These are phyloP conservation scores for Laburnicola sp. DNA, from an alignment of 2,329 filamentous ascomycete species.

Conservation along the genomic window DNA sequence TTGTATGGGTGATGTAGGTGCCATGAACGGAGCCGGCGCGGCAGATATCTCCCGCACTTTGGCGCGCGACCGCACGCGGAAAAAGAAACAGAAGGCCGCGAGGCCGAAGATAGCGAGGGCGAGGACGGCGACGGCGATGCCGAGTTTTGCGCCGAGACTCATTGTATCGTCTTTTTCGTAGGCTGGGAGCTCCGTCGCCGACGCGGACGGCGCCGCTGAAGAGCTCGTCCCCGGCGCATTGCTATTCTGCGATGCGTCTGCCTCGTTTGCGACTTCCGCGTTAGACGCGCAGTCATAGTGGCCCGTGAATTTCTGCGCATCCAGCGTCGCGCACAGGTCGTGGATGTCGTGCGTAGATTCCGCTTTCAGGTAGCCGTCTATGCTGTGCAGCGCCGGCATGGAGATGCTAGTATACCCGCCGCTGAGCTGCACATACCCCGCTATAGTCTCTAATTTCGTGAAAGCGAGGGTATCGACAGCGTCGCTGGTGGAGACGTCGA, in stretches of 20 bases:
- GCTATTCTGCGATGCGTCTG: background rate
- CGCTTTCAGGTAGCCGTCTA: constrained; percentile 22
- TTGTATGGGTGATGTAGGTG: background rate
- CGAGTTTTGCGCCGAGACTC: constrained; percentile 11
- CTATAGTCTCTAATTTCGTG: constrained; percentile 20
- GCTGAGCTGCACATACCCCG: constrained; percentile 21
- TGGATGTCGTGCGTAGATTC: constrained; percentile 20
- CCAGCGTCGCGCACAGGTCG: constrained; percentile 18
- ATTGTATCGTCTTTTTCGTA: background rate
- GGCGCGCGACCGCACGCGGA: constrained; percentile 15
- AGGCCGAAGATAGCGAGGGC: constrained; percentile 10
- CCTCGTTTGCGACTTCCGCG: too few relatives aligned
- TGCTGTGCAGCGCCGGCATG: constrained; percentile 20
- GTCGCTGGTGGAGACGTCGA: constrained; percentile 17
- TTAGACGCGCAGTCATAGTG: constrained; percentile 23
- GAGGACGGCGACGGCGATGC: constrained; percentile 11
- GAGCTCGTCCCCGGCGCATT: background rate
- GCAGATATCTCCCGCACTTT: constrained; percentile 18
- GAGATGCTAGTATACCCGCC: constrained; percentile 23
- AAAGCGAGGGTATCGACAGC: constrained; percentile 11
- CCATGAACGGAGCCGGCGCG: background rate
- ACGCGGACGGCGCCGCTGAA: background rate
- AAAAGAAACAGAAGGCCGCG: constrained; percentile 8
- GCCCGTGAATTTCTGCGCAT: constrained; percentile 12
- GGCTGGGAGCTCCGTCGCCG: background rate